A percentile compares a stretch with the other conserved stretches of the same genome.
Evolutionary conservation across 257 asterid genomes (phyloP).

Genomic region (Echites panduratus): DNA sequence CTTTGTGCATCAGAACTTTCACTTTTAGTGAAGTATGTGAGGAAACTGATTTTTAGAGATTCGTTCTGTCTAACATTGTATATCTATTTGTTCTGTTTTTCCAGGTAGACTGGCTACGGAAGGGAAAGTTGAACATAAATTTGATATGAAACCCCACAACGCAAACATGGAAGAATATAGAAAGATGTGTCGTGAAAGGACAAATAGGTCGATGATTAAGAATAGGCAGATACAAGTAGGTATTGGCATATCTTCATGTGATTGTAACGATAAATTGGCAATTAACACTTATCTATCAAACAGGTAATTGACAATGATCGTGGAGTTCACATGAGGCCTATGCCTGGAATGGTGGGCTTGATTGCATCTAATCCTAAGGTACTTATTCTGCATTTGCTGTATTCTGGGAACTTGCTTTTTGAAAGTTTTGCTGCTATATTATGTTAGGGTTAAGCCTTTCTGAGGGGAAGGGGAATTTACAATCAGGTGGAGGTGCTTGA

Average conservation of each 20-base stretch:
- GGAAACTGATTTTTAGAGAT: not conserved
- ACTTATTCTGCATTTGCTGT: not conserved
- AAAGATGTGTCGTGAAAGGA: conserved; percentile 89
- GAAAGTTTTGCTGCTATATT: not conserved
- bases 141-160: conserved; percentile 84
- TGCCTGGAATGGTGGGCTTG: conserved; percentile 84
- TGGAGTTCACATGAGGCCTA: conserved; percentile 90
- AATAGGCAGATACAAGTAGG: conserved; percentile 81
- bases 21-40: not conserved
- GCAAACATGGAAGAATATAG: conserved; percentile 52
- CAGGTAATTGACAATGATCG: conserved; percentile 87
- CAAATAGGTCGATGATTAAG: conserved; percentile 83
- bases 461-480: not conserved
- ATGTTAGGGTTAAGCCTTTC: not conserved
- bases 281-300: conserved; percentile 10
- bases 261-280: conserved; percentile 9
- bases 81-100: not conserved
- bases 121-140: conserved; percentile 91
- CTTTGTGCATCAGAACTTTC: not conserved
- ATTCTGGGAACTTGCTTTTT: not conserved
- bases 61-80: not conserved
- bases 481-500: not conserved
- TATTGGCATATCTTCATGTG: conserved; percentile 1
- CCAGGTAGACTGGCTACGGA: conserved; percentile 41
- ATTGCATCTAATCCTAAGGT: conserved; percentile 74